A percentile compares a stretch with the other conserved stretches of the same genome.
These are phyloP conservation scores for Penicillium ucsense DNA, from an alignment of 495 filamentous ascomycete genomes.

Conservation along the genomic window DNA sequence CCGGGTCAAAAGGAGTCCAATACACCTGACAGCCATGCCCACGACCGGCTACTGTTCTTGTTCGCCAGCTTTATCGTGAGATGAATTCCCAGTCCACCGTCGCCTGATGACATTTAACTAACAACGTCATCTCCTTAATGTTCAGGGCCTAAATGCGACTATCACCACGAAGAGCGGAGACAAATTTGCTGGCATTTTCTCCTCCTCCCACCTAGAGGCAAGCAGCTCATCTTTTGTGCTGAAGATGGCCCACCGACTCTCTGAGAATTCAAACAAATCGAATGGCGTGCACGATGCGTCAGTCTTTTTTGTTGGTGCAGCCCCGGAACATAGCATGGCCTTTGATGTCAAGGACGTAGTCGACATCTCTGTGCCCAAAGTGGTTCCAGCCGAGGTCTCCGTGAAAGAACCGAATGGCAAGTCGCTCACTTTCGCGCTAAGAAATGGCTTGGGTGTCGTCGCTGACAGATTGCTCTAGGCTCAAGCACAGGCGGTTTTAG, in stretches of 20 bases:
- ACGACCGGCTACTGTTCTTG: conserved; percentile 56
- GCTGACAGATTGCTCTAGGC: background rate
- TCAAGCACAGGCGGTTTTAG: conserved; percentile 46
- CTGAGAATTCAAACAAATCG: conserved; percentile 34
- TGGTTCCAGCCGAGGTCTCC: conserved; percentile 37
- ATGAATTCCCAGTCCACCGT: conserved; percentile 11
- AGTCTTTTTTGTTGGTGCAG: conserved; percentile 49
- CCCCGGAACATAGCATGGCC: conserved; percentile 59
- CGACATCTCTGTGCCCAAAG: conserved; percentile 53
- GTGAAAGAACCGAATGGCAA: conserved; percentile 65
- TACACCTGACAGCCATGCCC: conserved; percentile 51
- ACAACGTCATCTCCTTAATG: background rate
- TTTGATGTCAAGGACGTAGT: conserved; percentile 71
- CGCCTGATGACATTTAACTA: too few species aligned
- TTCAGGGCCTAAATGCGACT: conserved; percentile 56
- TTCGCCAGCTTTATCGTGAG: conserved; percentile 53
- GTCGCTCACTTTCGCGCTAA: conserved; percentile 1
- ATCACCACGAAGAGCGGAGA: conserved; percentile 63
- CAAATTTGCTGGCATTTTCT: conserved; percentile 64
- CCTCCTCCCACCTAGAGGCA: conserved; percentile 46
- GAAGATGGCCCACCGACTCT: conserved; percentile 71
- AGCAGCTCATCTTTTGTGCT: conserved; percentile 56
- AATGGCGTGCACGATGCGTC: conserved; percentile 47
- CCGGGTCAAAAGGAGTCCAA: conserved; percentile 40
- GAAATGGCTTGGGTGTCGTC: background rate